Conservation (phyloP, 139 green algal species). For the Trebouxia sp. region DNA sequence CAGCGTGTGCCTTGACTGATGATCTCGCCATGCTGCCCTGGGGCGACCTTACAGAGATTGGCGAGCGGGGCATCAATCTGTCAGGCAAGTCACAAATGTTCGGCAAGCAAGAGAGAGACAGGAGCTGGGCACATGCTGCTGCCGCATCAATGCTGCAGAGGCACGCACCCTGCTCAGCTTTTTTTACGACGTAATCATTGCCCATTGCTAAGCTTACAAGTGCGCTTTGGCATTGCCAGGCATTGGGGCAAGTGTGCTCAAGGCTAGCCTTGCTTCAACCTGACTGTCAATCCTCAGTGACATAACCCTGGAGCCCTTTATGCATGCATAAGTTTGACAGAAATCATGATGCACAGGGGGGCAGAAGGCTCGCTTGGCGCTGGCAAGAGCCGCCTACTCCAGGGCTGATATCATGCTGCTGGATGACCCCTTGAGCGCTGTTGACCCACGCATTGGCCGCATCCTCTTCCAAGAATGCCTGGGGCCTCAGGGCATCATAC, state of each 20-base stretch:
- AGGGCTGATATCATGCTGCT: slow-evolving; percentile 70
- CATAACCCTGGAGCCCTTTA: too few species aligned
- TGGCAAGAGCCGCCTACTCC: slow-evolving; percentile 79
- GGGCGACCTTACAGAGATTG: slow-evolving; percentile 84
- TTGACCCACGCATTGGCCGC: slow-evolving; percentile 76
- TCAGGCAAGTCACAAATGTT: slow-evolving; percentile 41
- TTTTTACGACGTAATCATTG: background rate
- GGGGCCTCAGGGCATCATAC: slow-evolving; percentile 62
- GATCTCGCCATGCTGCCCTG: slow-evolving; percentile 75
- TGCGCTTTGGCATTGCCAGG: too few species aligned
- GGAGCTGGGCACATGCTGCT: background rate
- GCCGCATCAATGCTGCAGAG: background rate
- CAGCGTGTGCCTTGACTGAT: slow-evolving; percentile 59
- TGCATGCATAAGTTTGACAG: too few species aligned
- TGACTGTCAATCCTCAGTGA: too few species aligned
- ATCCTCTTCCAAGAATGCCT: slow-evolving; percentile 85
- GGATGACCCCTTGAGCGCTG: slow-evolving; percentile 85
- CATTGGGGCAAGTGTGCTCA: too few species aligned
- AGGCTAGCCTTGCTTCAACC: too few species aligned
- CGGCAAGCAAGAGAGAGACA: background rate
- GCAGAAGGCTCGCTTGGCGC: slow-evolving; percentile 75
- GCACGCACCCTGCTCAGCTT: background rate
- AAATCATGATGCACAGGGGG: slow-evolving; percentile 82
- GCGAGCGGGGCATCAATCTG: slow-evolving; percentile 89
- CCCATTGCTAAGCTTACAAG: too few species aligned